A percentile compares a stretch with the other conserved stretches of the same genome.
phyloP scores from a whole-genome alignment of 1,284 basidiomycete species.

The Wallemia mellicola region DNA sequence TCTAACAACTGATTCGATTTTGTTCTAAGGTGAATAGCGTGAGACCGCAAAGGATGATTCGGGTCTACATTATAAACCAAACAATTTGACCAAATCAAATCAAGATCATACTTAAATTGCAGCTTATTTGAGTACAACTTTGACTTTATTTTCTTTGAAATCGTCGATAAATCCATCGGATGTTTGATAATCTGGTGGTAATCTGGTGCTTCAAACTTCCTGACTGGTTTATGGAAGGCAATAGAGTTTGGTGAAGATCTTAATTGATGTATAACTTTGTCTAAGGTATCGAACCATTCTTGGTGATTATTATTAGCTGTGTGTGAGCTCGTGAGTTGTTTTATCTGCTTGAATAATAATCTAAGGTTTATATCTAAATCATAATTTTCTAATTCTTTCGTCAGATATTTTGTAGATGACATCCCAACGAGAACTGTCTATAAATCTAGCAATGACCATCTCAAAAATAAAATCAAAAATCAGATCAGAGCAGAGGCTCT shows the following conservation, averaged over 20 bases:
- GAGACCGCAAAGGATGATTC: background rate
- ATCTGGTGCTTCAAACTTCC: conserved; percentile 57
- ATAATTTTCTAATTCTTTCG: background rate
- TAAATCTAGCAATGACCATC: too few species aligned
- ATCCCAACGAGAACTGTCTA: background rate
- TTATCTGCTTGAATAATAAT: background rate
- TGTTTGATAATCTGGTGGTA: conserved; percentile 67
- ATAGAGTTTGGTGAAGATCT: conserved; percentile 32
- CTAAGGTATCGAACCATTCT: conserved; percentile 66
- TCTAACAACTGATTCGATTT: background rate
- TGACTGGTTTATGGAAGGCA: conserved; percentile 64
- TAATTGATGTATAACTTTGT: conserved; percentile 55
- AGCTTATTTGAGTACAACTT: conserved; percentile 76
- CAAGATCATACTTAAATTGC: conserved; percentile 74
- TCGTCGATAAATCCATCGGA: conserved; percentile 81
- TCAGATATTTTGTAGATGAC: background rate
- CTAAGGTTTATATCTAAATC: background rate
- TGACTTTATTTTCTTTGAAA: conserved; percentile 69
- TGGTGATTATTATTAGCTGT: conserved; percentile 26
- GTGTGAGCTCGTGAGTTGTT: background rate
- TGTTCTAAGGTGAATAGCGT: background rate
- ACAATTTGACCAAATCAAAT: conserved; percentile 92
- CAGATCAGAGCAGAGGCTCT: too few species aligned
- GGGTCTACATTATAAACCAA: conserved; percentile 67
- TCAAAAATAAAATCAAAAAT: background rate